Base-by-base conservation (phyloP, 441 rosid genomes). In the Jatropha multifida region DNA sequence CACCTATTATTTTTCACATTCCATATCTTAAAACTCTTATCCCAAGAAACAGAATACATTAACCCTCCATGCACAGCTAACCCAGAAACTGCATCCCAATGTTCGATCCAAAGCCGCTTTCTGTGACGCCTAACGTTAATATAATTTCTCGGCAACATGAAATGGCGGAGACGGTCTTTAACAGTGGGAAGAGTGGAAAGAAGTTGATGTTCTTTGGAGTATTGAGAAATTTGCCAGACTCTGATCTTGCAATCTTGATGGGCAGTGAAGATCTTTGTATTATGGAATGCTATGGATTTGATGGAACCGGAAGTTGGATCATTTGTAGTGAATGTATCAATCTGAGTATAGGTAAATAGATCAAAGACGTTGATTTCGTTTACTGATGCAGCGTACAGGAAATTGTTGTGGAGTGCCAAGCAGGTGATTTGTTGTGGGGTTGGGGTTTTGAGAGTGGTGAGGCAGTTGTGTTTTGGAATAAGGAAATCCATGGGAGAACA, bases 201-300 rank as follows among this genome's bases (percentile, higher is more conserved):
- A 37, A 82, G 85, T 1, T 68, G 80, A 75, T 82, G 85, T 2
- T 76, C 69, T 49, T 71, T 76, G 5, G 78, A 72, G 2, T 20
- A 17, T 7, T 76, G 69, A 6, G 69, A 63, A 23, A 84, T 37
- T 65, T 71, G 27, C 90, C 90, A 87, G 23, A 83, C 82, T 20
- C 88, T 74, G 76, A 85, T 85, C 72, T 83, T 84, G 58, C 83
- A 79, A 52, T 87, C 90, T 55, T 87, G 90, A 62, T 87, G 90
- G 38, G 90, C 85, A 2, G 88, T 85, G 85, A 85, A 85, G 79
- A 87, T 67, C 56, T 73, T 72, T 0, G 66, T 13, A 26, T 55
- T 10, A 74, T 72, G 26, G 73, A 87, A 83, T 2, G 85, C 81
- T 2, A 83, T 83, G 40, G 86, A 85, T 72, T 87, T 87, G 81